Evolutionary conservation across 208 protist genomes (phyloP), one percentile per base, ranked within the genome.

Genomic region (Leishmania turanica): DNA sequence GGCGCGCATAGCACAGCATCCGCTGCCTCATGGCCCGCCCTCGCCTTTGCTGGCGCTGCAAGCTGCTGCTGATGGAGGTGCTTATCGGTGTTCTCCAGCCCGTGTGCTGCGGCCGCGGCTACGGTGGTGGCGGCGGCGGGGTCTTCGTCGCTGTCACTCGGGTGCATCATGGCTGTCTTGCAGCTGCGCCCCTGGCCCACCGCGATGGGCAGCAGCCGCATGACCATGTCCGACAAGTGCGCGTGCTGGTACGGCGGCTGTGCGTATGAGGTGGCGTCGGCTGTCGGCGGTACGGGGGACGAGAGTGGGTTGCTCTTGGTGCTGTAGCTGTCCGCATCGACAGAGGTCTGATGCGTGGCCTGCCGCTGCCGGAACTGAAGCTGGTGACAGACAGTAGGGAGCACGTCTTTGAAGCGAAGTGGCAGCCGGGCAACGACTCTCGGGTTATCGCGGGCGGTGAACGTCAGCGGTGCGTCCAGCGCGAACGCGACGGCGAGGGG

Each of bases 381-480:
- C 27, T 86, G 82, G 31, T 82, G 77, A 24, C 80, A 73, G 19
- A 86, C 64, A 4, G 58, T 72, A 7, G 78, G 66, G 5, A 86
- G 72, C 37, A 82, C 40, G 11, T 86, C 82, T 21, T 64, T 42
- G 56, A 86, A 82, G 73, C 40, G 56, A 3, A 86, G 74, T 6
- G 82, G 82, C 53, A 86, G 34, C 11, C 78, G 82, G 2, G 74
- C 82, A 37, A 86, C 69, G 62, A 86, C 78, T 13, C 45, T 60
- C 5, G 78, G 78, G 31, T 86, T 66, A 27, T 86, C 82, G 42
- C 82, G 78, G 5, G 82, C 82, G 9, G 82, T 86, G 74, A 86
- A 66, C 24, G 77, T 82, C 24, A 86, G 77, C 40, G 82, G 78
- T 7, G 82, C 82, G 42, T 86, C 82, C 13, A 37, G n/a, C 8